Percentiles rank a stretch among this genome's conserved stretches.
phyloP scores from a whole-genome alignment of 2,329 filamentous ascomycete species.

The Fusarium vanettenii region DNA sequence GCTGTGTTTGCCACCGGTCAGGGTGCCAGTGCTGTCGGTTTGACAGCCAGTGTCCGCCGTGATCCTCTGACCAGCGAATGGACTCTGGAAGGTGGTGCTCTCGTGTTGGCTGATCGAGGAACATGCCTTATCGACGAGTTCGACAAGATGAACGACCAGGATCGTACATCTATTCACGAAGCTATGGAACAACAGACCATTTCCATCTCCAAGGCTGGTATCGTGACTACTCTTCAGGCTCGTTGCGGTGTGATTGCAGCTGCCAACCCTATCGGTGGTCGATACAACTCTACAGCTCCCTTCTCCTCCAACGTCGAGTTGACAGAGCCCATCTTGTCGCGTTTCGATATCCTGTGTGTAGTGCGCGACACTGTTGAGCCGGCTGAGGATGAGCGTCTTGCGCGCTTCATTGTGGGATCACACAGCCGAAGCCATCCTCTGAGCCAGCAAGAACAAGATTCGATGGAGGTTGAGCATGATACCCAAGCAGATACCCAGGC shows the following conservation, averaged over 20 bases:
- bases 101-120: slow-evolving; percentile 94
- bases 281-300: slow-evolving; percentile 95
- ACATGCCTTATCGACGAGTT: slow-evolving; percentile 99
- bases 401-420: slow-evolving; percentile 93
- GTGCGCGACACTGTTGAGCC: slow-evolving; percentile 96
- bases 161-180: slow-evolving; percentile 98
- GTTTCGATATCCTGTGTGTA: slow-evolving; percentile 97
- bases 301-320: slow-evolving; percentile 97
- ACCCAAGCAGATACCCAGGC: slow-evolving; percentile 55
- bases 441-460: slow-evolving; percentile 60
- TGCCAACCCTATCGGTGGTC: slow-evolving; percentile 94
- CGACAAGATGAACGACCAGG: slow-evolving; percentile 99
- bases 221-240: slow-evolving; percentile 96
- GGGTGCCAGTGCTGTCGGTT: slow-evolving; percentile 95
- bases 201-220: slow-evolving; percentile 98
- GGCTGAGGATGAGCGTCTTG: slow-evolving; percentile 89
- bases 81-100: slow-evolving; percentile 94
- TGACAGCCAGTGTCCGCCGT: slow-evolving; percentile 94
- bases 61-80: slow-evolving; percentile 97
- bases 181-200: slow-evolving; percentile 99
- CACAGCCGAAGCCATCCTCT: slow-evolving; percentile 89
- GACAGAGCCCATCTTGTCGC: slow-evolving; percentile 95
- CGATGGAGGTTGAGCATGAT: slow-evolving; percentile 73
- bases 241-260: slow-evolving; percentile 96
- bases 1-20: slow-evolving; percentile 98